Evolutionary conservation across 495 filamentous ascomycete species (phyloP), one percentile per base, ranked within the genome.

Genomic region (Penicillium ochrochloron): DNA sequence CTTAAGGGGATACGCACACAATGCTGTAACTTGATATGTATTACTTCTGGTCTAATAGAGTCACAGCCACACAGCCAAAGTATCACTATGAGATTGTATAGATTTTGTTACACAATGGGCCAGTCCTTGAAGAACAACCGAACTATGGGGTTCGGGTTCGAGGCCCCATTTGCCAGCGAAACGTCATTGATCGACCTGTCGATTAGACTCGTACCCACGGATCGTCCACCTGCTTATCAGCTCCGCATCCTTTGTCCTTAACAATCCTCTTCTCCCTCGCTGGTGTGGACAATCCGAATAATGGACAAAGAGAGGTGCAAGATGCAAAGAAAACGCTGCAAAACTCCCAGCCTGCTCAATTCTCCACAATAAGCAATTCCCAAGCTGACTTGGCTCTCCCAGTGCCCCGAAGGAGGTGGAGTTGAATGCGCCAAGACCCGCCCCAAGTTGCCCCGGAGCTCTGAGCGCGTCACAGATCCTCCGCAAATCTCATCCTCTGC

Each of bases 381-480:
- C 48, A 31, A 21, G 15, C 53, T 37, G 53, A 37, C 53, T 56
- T 56, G 57, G 31, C 31, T 48, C 14, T 25, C 19, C 2, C 25
- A 19, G 25, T 46, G 23, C 33, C 33, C 23, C 42, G 7, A 23
- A 35, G 11, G 58, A 35, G 11, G 58, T 61, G 59, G 46, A 48
- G 59, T 48, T 33, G 27, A 53, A 39, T 61, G 59, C 61, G 52
- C 61, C 35, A 63, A 63, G 61, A 39, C 39, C 41, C 17, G 41
- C 61, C 61, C 60, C 60, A 11, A 61, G 29, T 11, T 37, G 34
- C 56, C 60, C 57, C 51, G 61, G 59, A 58, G 61, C 57, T 67
- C 58, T 64, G 51, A 57, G 62, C 60, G 35, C 61, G 31, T 34
- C 33, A 39, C 23, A 23, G 15, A 50, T 35, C 15, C 48, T 54